phyloP scores from a whole-genome alignment of 179 eudicot species.

The Drosera spatulata region DNA sequence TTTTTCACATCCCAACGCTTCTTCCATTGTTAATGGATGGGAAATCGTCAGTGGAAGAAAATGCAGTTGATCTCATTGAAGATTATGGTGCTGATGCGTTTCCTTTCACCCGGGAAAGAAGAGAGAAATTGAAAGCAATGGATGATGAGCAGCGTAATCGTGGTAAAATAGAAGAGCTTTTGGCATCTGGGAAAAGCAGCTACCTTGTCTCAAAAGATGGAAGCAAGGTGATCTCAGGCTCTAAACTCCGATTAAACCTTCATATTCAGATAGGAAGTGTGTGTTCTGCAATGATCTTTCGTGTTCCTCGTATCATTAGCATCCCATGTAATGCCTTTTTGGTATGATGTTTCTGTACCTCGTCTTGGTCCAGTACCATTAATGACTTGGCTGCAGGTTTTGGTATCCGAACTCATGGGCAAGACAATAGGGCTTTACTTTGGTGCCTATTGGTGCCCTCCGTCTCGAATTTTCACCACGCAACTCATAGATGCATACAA shows the following conservation, averaged over 20 bases:
- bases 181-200: conserved; percentile 24
- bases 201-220: conserved; percentile 26
- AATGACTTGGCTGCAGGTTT: conserved; percentile 15
- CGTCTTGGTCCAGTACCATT: no score
- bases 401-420: conserved; percentile 28
- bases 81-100: conserved; percentile 49
- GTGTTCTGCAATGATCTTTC: no score
- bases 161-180: conserved; percentile 35
- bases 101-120: conserved; percentile 36
- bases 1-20: conserved; percentile 34
- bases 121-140: conserved; percentile 28
- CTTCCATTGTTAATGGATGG: conserved; percentile 28
- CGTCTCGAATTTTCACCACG: conserved; percentile 31
- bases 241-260: background rate
- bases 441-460: conserved; percentile 58
- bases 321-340: no score
- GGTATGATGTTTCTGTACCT: no score
- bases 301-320: no score
- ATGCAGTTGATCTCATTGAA: conserved; percentile 33
- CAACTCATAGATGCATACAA: conserved; percentile 36
- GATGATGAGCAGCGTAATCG: conserved; percentile 40
- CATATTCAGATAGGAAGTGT: no score
- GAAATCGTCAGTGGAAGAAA: conserved; percentile 15
- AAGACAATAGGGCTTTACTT: conserved; percentile 48
- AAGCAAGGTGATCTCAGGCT: conserved; percentile 18